Evolutionary conservation across 2,329 filamentous ascomycete genomes (phyloP), one percentile per base, ranked within the genome.

Genomic region (Penicillium sp.): DNA sequence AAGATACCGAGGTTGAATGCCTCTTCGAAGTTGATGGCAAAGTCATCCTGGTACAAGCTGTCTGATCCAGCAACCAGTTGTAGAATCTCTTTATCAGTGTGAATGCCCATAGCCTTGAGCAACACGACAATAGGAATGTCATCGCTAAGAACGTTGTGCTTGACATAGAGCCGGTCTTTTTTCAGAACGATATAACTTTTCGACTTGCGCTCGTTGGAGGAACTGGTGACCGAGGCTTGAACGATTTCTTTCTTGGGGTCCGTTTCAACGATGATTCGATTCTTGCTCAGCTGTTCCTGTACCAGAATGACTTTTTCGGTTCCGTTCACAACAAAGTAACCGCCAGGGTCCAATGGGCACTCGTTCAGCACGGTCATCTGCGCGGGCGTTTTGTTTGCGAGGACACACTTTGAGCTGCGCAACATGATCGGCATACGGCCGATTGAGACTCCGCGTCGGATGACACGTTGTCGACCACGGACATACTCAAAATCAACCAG

Each of bases 231-330:
- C 1, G 93, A 97, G 34, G 94, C 93, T 58, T 91, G 88, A 48
- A 97, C 91, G 55, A 95, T 84, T 51, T 87, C 87, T 71, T 96
- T 97, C 73, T 95, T 95, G 45, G 85, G 79, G 61, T 91, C 88
- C 47, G 88, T 85, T 71, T 98, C 94, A 12, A 98, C 91, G 66
- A 98, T 96, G 62, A 98, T 88, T 74, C 93, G 84, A 71, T 98
- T 98, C 79, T 98, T 98, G 79, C 93, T 98, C 65, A 98, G 76
- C 72, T 98, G 93, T 66, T 98, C 94, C 69, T 98, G 93, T 11
- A 98, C 94, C 38, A 98, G 75, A 64, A 98, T 98, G 59, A 98
- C 93, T 75, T 98, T 98, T 69, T 98, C 93, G 18, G 94, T 96
- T 40, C 93, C 93, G 61, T 91, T 89, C 57, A 97, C 90, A 62